Base-by-base conservation (phyloP, 2,329 filamentous ascomycete species). In the Taxawa tesnikishii region DNA sequence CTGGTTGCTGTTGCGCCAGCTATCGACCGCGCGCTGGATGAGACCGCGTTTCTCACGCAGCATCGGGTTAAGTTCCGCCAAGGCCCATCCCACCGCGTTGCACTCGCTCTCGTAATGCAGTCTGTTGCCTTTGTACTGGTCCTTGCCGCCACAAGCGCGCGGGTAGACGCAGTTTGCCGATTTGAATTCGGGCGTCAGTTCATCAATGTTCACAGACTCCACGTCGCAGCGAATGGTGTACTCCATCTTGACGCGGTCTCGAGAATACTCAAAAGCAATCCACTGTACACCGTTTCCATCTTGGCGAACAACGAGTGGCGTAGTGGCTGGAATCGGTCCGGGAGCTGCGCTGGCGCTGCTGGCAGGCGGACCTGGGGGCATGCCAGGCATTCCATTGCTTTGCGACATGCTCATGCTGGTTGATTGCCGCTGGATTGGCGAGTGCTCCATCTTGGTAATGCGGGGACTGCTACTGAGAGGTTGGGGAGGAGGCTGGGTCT, bases 81-180 rank as follows among this genome's bases (percentile, higher is more conserved):
- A 62, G 9, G 88, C 88, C 90, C 90, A 98, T n/a, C 90, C 90
- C n/a, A 98, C 90, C 1, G 85, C 84, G 61, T 98, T 98, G 69
- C 90, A 98, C 62, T 98, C 90, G 11, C 84, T 94, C 65, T 98
- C 90, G 58, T 98, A 98, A 45, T 90, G 82, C 44, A 94, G 64
- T 11, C 90, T 79, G 56, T 98, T 98, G 39, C 90, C 90, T 38
- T 87, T 80, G 65, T 98, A 98, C 54, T 93, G 81, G 37, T 96
- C 88, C 59, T 96, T 96, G 44, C 76, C 74, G 57, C 85, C 93
- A 65, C 87, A 94, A 4, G 90, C 90, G 38, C 90, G 75, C 3
- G 90, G 90, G 53, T 96, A 98, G 10, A 98, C 90, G 54, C 90
- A 96, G 62, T 98, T 98, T 55, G 94, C 88, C 6, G 83, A 83